Evolutionary conservation across 148 eudicot species (phyloP).

Genomic region (Camellia japonica): DNA sequence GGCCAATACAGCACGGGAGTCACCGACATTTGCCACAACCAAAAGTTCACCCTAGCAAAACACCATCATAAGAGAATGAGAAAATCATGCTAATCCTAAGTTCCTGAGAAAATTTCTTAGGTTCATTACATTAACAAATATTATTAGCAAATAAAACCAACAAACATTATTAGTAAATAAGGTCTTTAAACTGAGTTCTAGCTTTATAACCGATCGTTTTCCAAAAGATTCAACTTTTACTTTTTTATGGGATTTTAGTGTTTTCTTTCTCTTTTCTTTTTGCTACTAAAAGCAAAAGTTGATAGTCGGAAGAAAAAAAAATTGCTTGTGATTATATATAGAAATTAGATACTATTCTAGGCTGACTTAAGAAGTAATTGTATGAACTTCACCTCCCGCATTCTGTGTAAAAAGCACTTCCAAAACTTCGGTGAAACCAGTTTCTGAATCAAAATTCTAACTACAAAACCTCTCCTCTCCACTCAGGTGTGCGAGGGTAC

Average conservation of each 20-base stretch:
- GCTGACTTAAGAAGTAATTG: background rate
- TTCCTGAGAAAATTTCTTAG: background rate
- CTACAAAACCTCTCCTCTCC: background rate
- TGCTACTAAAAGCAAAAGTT: too few relatives aligned
- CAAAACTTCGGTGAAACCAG: background rate
- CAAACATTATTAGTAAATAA: background rate
- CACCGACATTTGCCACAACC: slow-evolving; percentile 79
- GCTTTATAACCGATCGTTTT: too few relatives aligned
- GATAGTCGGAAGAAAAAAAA: background rate
- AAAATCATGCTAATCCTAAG: background rate
- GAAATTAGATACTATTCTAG: background rate
- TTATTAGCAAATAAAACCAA: background rate
- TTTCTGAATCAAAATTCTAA: background rate
- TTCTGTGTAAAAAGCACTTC: background rate
- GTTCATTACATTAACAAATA: background rate
- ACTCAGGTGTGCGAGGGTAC: background rate
- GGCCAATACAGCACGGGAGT: slow-evolving; percentile 90
- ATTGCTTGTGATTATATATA: background rate
- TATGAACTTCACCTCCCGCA: background rate
- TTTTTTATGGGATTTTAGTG: too few relatives aligned
- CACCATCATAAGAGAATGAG: background rate
- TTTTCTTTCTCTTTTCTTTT: too few relatives aligned
- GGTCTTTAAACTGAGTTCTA: too few relatives aligned
- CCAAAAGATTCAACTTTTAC: too few relatives aligned
- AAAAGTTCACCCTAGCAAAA: slow-evolving; percentile 63